These are phyloP conservation scores for Malassezia furfur DNA, from an alignment of 1,284 basidiomycete species.

Conservation along the genomic window DNA sequence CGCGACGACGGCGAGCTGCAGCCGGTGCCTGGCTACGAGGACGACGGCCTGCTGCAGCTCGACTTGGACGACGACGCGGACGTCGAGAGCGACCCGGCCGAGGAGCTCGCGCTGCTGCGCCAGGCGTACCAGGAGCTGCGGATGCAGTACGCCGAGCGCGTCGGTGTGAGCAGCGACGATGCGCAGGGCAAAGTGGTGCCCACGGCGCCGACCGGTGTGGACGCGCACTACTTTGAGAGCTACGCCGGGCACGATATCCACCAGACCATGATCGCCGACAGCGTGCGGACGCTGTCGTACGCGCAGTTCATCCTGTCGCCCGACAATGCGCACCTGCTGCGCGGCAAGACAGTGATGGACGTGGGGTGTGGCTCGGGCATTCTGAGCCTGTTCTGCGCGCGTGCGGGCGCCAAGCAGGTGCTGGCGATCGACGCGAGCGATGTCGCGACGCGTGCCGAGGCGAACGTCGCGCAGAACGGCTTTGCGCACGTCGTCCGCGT, in stretches of 20 bases:
- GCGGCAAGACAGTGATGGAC: constrained; percentile 78
- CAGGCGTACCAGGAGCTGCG: constrained; percentile 18
- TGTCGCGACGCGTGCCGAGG: constrained; percentile 70
- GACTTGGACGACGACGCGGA: constrained; percentile 8
- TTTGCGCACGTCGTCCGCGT: constrained; percentile 67
- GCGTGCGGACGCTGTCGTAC: constrained; percentile 84
- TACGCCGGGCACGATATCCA: constrained; percentile 76
- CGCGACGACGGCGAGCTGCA: constrained; percentile 34
- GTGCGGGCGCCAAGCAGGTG: constrained; percentile 81
- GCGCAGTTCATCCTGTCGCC: constrained; percentile 69
- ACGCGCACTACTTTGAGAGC: constrained; percentile 86
- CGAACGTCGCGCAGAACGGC: constrained; percentile 71
- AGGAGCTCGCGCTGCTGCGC: constrained; percentile 15
- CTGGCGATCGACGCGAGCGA: constrained; percentile 86
- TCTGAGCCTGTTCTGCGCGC: constrained; percentile 80
- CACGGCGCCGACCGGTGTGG: constrained; percentile 60
- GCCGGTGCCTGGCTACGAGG: constrained; percentile 39
- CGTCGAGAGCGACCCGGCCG: background rate
- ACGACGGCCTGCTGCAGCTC: constrained; percentile 37
- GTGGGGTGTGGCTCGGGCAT: constrained; percentile 64
- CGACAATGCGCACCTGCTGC: constrained; percentile 71
- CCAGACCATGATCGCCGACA: constrained; percentile 63
- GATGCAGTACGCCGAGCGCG: constrained; percentile 13
- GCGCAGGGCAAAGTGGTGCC: background rate
- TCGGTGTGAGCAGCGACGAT: constrained; percentile 13